Evolutionary conservation across 1,284 basidiomycete genomes (phyloP), one percentile per base, ranked within the genome.

Genomic region (Puccinia polysora): DNA sequence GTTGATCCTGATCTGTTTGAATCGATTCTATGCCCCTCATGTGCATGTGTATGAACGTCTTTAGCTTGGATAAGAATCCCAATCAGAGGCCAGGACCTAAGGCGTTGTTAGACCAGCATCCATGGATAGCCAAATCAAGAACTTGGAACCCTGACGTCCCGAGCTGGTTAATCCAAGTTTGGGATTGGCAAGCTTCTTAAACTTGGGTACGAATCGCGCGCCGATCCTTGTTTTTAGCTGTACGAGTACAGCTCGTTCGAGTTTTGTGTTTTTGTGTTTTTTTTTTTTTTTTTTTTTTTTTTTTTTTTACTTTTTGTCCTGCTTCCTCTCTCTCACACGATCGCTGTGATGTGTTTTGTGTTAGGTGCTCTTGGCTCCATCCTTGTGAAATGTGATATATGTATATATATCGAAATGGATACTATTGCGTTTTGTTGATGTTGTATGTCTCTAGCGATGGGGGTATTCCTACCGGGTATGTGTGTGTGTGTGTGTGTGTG

Each of bases 101-200:
- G 75, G 87, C 90, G 76, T 86, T 97, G 83, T 83, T 96, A 1
- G 58, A 49, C 52, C 81, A 82, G 56, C 95, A 98, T 80, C 89
- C 89, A 1, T 97, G 93, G 88, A 88, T 99, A 75, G 80, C 84
- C 59, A 84, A 84, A 73, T 85, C 86, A 62, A 89, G 91, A 84
- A 86, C 87, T 78, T 85, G 88, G 78, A 89, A 91, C 75, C 87
- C 92, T 56, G 87, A 90, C 76, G 91, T 96, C 86, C 88, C 86
- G 12, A 86, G 85, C 76, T 98, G 94, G 90, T 89, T 98, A 59
- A 85, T 88, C 63, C 85, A 89, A 77, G 87, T 97, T 32, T 94
- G 91, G 87, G 87, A 85, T 64, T 95, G 92, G 91, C 49, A 15
- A 63, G 5, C 23, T 23, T 23, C 38, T 43, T 14, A 4, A n/a